Evolutionary conservation across 768 basidiomycete genomes (phyloP).

Genomic region (Tricholoma saponaceum): DNA sequence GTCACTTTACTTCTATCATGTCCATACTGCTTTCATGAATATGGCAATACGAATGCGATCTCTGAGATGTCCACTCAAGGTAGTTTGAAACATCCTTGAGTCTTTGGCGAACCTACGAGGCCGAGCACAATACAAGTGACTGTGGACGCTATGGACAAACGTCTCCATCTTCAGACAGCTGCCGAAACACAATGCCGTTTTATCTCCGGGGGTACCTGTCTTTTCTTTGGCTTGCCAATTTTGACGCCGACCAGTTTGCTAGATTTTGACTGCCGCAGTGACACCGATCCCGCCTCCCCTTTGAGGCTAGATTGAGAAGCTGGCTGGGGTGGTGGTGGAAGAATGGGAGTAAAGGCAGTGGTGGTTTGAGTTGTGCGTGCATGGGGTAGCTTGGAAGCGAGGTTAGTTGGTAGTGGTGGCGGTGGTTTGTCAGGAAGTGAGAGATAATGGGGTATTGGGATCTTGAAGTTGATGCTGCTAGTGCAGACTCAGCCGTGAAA

Average conservation of each 20-base stretch:
- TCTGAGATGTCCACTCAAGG: neutral
- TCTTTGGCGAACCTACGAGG: too few relatives aligned
- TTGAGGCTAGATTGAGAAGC: slow-evolving; percentile 5
- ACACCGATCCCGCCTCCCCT: neutral
- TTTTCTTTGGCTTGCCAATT: slow-evolving; percentile 27
- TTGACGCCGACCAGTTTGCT: slow-evolving; percentile 37
- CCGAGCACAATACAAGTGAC: too few relatives aligned
- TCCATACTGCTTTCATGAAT: slow-evolving; percentile 6
- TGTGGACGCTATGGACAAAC: too few relatives aligned
- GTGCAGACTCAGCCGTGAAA: slow-evolving; percentile 9
- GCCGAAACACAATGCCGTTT: neutral
- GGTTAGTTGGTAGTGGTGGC: slow-evolving; percentile 21
- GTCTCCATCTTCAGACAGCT: neutral
- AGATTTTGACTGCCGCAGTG: slow-evolving; percentile 5
- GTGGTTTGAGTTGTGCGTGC: slow-evolving; percentile 10
- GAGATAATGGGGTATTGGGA: slow-evolving; percentile 19
- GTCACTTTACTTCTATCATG: too few relatives aligned
- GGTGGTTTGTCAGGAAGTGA: slow-evolving; percentile 44
- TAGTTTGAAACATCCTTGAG: too few relatives aligned
- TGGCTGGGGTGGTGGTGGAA: slow-evolving; percentile 8
- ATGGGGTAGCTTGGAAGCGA: slow-evolving; percentile 1
- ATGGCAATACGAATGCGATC: slow-evolving; percentile 1
- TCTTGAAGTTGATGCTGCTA: neutral
- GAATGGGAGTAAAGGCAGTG: slow-evolving; percentile 21
- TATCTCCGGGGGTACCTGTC: neutral